A percentile compares a stretch with the other conserved stretches of the same genome.
Evolutionary conservation across 2,329 filamentous ascomycete species (phyloP).

Genomic region (Fusarium bactridioides): DNA sequence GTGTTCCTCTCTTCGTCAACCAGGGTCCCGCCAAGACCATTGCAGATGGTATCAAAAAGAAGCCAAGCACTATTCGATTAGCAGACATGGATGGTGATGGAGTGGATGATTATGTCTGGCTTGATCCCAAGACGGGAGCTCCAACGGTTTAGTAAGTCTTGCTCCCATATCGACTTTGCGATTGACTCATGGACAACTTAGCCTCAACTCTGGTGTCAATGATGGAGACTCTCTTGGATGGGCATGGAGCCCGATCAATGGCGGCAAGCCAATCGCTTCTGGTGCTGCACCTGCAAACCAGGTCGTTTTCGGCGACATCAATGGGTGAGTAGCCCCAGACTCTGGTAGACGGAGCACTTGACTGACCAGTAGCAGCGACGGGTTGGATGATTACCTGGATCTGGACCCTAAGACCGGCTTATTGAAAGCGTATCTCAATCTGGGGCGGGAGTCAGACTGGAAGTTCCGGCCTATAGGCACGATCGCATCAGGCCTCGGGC

Average conservation of each 20-base stretch:
- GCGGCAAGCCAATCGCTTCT: conserved; percentile 1
- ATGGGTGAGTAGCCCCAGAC: not conserved
- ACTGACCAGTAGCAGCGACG: not conserved
- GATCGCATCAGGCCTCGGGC: not conserved
- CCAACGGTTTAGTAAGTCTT: conserved; percentile 2
- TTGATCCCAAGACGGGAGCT: not conserved
- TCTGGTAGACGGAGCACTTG: not conserved
- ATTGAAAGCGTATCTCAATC: not conserved
- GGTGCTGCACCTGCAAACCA: not conserved
- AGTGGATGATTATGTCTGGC: conserved; percentile 11
- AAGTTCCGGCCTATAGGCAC: not conserved
- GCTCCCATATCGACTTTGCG: accelerated
- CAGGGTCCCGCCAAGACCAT: not conserved
- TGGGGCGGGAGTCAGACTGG: not conserved
- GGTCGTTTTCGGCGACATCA: not conserved
- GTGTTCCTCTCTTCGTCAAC: conserved; percentile 1
- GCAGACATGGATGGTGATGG: conserved; percentile 34
- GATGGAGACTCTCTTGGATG: conserved; percentile 7
- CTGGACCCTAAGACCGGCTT: not conserved
- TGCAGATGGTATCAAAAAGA: conserved; percentile 4
- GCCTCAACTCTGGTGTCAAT: not conserved
- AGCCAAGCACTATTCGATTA: conserved; percentile 14
- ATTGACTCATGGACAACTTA: not conserved
- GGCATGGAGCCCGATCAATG: conserved; percentile 6
- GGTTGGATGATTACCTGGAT: not conserved